phyloP scores from a whole-genome alignment of 805 yeast species.

The Aciculoconidium aculeatum region DNA sequence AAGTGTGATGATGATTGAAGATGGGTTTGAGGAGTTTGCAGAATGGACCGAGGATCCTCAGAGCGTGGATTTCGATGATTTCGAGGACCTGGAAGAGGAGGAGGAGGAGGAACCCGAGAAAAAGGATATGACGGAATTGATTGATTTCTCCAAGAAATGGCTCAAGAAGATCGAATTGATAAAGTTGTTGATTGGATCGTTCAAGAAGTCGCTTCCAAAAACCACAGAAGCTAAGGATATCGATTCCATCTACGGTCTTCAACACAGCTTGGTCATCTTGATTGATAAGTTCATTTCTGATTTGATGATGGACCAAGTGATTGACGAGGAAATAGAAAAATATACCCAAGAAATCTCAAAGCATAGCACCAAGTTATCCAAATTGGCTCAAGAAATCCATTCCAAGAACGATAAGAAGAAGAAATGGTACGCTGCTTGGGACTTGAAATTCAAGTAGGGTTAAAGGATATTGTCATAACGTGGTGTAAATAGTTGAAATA shows the following conservation, averaged over 20 bases:
- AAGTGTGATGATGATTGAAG: conserved; percentile 45
- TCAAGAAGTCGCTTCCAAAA: conserved; percentile 52
- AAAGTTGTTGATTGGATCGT: conserved; percentile 51
- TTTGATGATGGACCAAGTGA: conserved; percentile 42
- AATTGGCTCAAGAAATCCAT: conserved; percentile 42
- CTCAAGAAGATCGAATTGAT: conserved; percentile 48
- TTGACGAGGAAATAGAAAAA: conserved; percentile 29
- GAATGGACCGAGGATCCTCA: conserved; percentile 67
- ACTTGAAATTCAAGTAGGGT: conserved; percentile 36
- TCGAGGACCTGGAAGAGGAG: conserved; percentile 37
- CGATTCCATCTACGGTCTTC: conserved; percentile 42
- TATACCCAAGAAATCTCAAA: conserved; percentile 19
- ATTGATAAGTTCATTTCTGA: conserved; percentile 58
- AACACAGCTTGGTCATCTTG: conserved; percentile 36
- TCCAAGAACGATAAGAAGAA: conserved; percentile 44
- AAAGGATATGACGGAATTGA: conserved; percentile 20
- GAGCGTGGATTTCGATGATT: conserved; percentile 35
- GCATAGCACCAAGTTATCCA: conserved; percentile 25
- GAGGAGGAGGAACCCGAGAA: conserved; percentile 15
- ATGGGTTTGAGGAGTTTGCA: conserved; percentile 60
- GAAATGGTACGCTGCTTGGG: conserved; percentile 57
- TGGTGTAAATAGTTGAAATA: too few relatives aligned
- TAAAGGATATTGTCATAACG: too few relatives aligned
- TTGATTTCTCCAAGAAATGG: conserved; percentile 44
- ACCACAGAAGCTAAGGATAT: conserved; percentile 36